Percentiles rank a stretch among this genome's conserved stretches.
Conservation (phyloP, 2,329 filamentous ascomycete genomes). For the Aspergillus glaucus region DNA sequence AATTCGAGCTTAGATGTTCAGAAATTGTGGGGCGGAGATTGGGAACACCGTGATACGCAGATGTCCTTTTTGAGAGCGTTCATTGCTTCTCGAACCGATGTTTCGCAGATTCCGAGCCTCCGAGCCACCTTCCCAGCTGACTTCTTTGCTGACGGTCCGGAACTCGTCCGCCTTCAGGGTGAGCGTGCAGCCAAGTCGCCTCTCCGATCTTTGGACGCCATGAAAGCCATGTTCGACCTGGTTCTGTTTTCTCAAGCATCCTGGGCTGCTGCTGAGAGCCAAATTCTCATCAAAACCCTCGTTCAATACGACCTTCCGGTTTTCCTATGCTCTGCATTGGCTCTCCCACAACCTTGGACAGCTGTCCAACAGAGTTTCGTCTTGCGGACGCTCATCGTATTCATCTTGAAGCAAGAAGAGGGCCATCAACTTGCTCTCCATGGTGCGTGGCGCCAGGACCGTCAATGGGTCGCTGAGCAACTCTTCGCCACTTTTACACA, state of each 20-base stretch:
- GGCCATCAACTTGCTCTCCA: conserved; percentile 85
- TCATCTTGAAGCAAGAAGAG: conserved; percentile 69
- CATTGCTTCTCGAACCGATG: conserved; percentile 71
- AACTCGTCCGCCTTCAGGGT: conserved; percentile 55
- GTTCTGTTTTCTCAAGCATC: conserved; percentile 54
- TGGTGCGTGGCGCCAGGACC: conserved; percentile 85
- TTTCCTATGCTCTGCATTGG: conserved; percentile 46
- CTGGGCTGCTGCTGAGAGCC: conserved; percentile 50
- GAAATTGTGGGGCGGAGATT: conserved; percentile 79
- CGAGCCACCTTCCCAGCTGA: conserved; percentile 66
- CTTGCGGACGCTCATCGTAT: conserved; percentile 62
- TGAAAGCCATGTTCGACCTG: conserved; percentile 60
- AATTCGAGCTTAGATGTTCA: conserved; percentile 72
- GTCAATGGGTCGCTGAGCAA: conserved; percentile 73
- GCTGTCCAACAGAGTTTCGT: conserved; percentile 44
- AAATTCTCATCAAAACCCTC: conserved; percentile 54
- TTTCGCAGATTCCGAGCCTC: conserved; percentile 75
- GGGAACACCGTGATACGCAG: conserved; percentile 81
- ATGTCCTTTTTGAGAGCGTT: conserved; percentile 91
- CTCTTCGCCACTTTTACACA: conserved; percentile 70
- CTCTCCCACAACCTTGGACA: conserved; percentile 45
- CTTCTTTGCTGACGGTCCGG: conserved; percentile 56
- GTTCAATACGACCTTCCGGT: conserved; percentile 49
- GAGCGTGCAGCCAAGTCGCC: conserved; percentile 72
- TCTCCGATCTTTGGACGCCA: conserved; percentile 78